These are phyloP conservation scores for Solanum corneliomulleri DNA, from an alignment of 257 asterid species.

Conservation along the genomic window DNA sequence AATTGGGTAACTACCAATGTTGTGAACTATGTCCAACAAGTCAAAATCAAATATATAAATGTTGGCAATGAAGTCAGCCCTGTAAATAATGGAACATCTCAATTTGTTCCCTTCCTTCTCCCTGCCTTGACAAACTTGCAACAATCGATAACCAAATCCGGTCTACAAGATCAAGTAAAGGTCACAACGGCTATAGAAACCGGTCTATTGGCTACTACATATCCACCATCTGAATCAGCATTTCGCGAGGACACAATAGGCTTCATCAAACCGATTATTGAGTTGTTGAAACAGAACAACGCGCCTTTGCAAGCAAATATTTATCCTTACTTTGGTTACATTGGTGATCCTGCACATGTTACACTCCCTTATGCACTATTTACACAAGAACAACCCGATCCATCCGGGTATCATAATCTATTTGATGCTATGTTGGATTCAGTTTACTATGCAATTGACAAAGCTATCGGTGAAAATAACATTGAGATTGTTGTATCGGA, in stretches of 20 bases:
- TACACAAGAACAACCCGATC: background rate
- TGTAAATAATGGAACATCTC: background rate
- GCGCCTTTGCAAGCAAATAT: background rate
- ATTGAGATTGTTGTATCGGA: slow-evolving; percentile 25
- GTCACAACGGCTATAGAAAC: background rate
- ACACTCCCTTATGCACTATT: background rate
- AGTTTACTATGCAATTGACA: slow-evolving; percentile 15
- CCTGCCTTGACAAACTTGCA: background rate
- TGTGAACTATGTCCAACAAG: background rate
- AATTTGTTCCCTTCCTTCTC: background rate
- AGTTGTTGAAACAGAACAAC: background rate
- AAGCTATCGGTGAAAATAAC: slow-evolving; percentile 10
- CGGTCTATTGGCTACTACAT: background rate
- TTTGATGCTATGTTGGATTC: slow-evolving; percentile 30
- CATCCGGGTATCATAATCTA: slow-evolving; percentile 8
- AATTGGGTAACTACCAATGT: background rate
- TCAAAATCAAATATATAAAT: no score
- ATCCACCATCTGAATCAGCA: background rate
- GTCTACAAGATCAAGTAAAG: background rate
- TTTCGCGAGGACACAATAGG: background rate
- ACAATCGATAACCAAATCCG: background rate
- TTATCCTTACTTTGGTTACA: background rate
- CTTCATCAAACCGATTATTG: background rate
- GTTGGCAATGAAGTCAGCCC: background rate
- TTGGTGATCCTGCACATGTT: background rate